A percentile compares a stretch with the other conserved stretches of the same genome.
phyloP scores from a whole-genome alignment of 2,329 filamentous ascomycete genomes.

The Penicillium sp. region DNA sequence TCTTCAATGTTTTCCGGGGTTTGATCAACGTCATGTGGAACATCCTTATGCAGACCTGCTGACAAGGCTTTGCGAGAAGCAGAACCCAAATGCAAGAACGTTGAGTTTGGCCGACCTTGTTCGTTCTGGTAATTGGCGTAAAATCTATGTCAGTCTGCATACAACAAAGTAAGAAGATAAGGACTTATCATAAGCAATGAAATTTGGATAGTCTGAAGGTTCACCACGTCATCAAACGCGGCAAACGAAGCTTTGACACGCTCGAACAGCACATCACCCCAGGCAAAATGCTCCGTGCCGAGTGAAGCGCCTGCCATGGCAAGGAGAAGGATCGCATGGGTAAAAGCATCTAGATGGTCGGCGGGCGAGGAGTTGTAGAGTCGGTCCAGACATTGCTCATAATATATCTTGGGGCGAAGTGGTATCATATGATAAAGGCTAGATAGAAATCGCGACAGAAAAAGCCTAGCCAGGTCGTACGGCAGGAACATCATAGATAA shows the following conservation, averaged over 20 bases:
- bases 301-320: slow-evolving; percentile 41
- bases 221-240: slow-evolving; percentile 47
- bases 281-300: slow-evolving; percentile 41
- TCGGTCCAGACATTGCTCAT: slow-evolving; percentile 37
- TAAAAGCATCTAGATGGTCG: slow-evolving; percentile 35
- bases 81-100: slow-evolving; percentile 44
- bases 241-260: slow-evolving; percentile 43
- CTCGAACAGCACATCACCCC: slow-evolving; percentile 46
- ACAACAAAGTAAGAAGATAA: background rate
- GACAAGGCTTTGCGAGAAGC: slow-evolving; percentile 47
- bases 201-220: slow-evolving; percentile 47
- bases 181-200: slow-evolving; percentile 49
- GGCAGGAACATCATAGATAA: slow-evolving; percentile 41
- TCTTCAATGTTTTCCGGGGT: slow-evolving; percentile 38
- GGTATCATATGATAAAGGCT: slow-evolving; percentile 44
- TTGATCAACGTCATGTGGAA: slow-evolving; percentile 33
- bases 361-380: slow-evolving; percentile 37
- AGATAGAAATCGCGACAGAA: slow-evolving; percentile 45
- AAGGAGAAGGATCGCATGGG: slow-evolving; percentile 42
- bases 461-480: slow-evolving; percentile 38
- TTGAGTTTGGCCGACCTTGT: slow-evolving; percentile 46
- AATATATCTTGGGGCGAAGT: slow-evolving; percentile 36
- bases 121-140: slow-evolving; percentile 49
- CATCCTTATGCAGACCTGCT: slow-evolving; percentile 47
- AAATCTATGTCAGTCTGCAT: slow-evolving; percentile 7